Evolutionary conservation across 768 basidiomycete species (phyloP).

Genomic region (Lactarius sanguifluus): DNA sequence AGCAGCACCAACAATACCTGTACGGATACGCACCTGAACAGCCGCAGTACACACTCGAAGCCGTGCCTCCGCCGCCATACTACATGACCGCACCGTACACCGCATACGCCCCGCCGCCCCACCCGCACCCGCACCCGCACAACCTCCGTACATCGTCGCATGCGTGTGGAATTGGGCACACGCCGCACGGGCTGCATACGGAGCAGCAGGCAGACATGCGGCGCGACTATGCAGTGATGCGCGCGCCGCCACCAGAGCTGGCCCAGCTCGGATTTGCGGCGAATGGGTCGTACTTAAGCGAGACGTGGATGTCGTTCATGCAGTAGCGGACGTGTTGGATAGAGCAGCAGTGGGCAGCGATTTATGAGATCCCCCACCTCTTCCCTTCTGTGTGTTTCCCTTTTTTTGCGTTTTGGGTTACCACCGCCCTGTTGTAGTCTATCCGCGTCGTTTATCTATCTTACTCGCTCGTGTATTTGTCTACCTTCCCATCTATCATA

Average conservation of each 20-base stretch:
- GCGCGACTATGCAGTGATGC: constrained; percentile 5
- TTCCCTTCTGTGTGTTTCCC: not conserved
- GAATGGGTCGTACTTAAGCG: constrained; percentile 49
- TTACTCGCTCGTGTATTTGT: not conserved
- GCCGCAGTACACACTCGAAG: constrained; percentile 19
- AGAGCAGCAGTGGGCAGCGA: constrained; percentile 10
- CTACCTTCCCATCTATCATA: not conserved
- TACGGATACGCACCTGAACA: constrained; percentile 19
- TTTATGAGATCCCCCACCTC: too few relatives aligned
- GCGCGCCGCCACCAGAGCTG: constrained; percentile 43
- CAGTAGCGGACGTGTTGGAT: constrained; percentile 50
- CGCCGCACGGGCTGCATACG: not conserved
- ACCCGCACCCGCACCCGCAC: not conserved
- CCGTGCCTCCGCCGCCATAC: not conserved
- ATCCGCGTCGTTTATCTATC: not conserved
- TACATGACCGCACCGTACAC: constrained; percentile 13
- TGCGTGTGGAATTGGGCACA: not conserved
- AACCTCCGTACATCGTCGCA: not conserved
- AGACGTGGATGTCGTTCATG: constrained; percentile 63
- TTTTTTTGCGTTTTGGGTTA: not conserved
- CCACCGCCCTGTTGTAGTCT: not conserved
- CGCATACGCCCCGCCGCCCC: not conserved
- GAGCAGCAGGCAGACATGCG: constrained; percentile 11
- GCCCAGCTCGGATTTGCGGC: constrained; percentile 60
- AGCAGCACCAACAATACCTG: constrained; percentile 8